Conservation (phyloP, 208 protist genomes). For the Leishmania arabica region DNA sequence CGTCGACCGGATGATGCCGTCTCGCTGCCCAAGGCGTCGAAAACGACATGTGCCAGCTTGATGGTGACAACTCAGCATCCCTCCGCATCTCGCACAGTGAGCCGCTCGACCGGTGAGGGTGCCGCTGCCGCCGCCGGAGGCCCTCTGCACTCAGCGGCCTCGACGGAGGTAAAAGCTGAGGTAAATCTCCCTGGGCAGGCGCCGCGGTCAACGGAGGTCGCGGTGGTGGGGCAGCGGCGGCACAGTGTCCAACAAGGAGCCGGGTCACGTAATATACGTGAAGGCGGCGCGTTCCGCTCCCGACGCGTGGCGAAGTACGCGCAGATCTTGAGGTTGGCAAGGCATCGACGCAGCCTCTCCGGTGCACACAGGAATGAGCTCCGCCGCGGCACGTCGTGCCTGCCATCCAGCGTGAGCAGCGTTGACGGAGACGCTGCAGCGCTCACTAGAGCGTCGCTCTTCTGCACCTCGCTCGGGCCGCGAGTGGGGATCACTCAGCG, state of each 20-base stretch:
- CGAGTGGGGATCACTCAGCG: no score
- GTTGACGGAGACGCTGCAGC: no score
- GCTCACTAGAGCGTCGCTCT: no score
- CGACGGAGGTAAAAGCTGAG: constrained; percentile 38
- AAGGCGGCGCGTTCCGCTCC: no score
- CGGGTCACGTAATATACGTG: no score
- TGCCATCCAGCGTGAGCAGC: background rate
- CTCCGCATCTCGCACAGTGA: constrained; percentile 16
- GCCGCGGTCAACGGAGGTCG: background rate
- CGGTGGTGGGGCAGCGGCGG: background rate
- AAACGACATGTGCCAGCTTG: constrained; percentile 6
- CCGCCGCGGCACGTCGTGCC: background rate
- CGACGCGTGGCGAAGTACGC: no score
- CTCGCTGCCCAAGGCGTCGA: constrained; percentile 18
- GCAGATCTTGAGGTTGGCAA: no score
- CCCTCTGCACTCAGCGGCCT: background rate
- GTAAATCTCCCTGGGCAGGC: constrained; percentile 13
- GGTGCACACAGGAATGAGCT: constrained; percentile 23
- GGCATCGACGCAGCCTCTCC: background rate
- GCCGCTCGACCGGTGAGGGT: constrained; percentile 20
- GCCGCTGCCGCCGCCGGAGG: background rate
- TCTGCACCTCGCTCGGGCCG: no score
- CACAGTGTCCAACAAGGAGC: no score
- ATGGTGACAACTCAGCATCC: constrained; percentile 11
- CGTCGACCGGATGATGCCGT: background rate